Evolutionary conservation across 1,139 yeast genomes (phyloP).

Genomic region (Pichia kudriavzevii): DNA sequence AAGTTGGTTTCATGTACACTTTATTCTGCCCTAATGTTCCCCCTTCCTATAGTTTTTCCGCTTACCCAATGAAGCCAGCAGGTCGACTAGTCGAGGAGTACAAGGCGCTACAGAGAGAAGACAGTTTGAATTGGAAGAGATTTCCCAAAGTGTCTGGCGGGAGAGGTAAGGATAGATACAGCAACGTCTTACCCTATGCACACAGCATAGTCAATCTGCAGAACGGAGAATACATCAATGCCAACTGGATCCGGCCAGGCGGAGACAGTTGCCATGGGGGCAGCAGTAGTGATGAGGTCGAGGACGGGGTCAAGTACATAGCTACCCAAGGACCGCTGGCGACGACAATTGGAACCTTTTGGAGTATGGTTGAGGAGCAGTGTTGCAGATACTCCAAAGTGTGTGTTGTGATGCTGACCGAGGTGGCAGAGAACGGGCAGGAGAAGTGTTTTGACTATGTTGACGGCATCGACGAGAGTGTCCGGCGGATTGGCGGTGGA

Average conservation of each 20-base stretch:
- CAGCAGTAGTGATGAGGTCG: too few relatives aligned
- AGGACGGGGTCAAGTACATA: constrained; percentile 31
- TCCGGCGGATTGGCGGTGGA: background rate
- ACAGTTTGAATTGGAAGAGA: background rate
- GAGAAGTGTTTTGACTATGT: constrained; percentile 50
- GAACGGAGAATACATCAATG: constrained; percentile 36
- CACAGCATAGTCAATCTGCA: constrained; percentile 42
- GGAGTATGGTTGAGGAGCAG: constrained; percentile 78
- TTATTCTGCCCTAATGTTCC: too few relatives aligned
- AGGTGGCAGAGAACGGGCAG: constrained; percentile 46
- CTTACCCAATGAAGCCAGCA: too few relatives aligned
- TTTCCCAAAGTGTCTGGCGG: background rate
- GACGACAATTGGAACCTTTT: constrained; percentile 32
- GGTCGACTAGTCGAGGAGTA: too few relatives aligned
- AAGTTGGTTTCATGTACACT: too few relatives aligned
- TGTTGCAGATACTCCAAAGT: constrained; percentile 38
- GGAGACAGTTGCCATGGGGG: too few relatives aligned
- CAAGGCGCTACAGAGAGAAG: constrained; percentile 4
- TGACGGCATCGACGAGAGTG: constrained; percentile 19
- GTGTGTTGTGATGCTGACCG: constrained; percentile 83
- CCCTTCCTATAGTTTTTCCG: too few relatives aligned
- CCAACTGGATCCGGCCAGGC: constrained; percentile 32
- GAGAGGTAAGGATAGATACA: constrained; percentile 38
- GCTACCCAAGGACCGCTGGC: constrained; percentile 70
- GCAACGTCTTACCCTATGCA: constrained; percentile 55